Conservation (phyloP, 164 flowering plant genomes). For the Buxus sempervirens region DNA sequence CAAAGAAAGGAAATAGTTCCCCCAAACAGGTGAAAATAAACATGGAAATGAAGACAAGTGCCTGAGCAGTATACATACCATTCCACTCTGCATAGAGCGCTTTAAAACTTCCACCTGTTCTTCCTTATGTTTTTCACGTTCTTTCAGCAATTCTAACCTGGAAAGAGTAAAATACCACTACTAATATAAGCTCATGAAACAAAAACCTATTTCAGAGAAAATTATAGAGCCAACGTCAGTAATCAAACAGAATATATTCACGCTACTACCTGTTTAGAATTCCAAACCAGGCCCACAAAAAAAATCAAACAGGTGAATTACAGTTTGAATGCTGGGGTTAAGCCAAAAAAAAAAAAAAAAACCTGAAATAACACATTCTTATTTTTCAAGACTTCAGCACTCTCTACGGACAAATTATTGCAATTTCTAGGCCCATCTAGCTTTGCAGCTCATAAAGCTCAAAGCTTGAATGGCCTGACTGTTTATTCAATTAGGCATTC, state of each 20-base stretch:
- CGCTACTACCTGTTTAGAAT: no score
- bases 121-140: slow-evolving; percentile 82
- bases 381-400: background rate
- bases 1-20: no score
- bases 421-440: background rate
- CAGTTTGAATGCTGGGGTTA: background rate
- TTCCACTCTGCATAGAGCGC: slow-evolving; percentile 83
- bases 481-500: no score
- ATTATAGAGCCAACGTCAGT: background rate
- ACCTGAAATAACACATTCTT: background rate
- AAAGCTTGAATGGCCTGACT: background rate
- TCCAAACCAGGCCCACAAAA: no score
- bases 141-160: slow-evolving; percentile 73
- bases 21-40: no score
- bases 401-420: background rate
- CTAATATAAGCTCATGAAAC: background rate
- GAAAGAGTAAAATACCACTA: slow-evolving; percentile 10
- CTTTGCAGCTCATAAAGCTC: background rate
- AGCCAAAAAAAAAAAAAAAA: background rate
- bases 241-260: no score
- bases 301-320: no score
- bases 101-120: slow-evolving; percentile 65
- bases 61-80: slow-evolving; percentile 45
- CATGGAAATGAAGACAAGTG: background rate
- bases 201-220: no score